Base-by-base conservation (phyloP, 768 basidiomycete genomes). In the Auriscalpium microsporum region DNA sequence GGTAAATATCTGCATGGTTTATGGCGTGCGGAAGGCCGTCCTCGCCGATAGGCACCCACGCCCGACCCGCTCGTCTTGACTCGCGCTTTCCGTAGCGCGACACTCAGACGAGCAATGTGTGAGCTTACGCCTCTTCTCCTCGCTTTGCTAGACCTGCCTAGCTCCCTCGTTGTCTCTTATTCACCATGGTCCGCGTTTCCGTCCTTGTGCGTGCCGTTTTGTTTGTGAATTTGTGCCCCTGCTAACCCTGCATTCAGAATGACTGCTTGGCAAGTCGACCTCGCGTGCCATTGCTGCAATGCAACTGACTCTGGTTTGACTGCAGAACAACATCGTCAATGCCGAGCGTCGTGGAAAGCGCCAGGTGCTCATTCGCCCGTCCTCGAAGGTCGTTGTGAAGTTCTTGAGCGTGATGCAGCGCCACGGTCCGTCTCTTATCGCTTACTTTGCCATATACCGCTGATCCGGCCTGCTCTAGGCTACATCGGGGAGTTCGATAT, bases 281-380 rank as follows among this genome's bases (percentile, higher is more conserved):
- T 16, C 14, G 10, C 23, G 3, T 50, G 34, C 11, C 17, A 48
- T 45, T 28, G 23, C 45, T 59, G 55, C 48, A 50, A 56, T 36
- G 47, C 44, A 28, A n/a, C 14, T 55, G 21, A 42, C 40, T 42
- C 57, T 45, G 14, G 54, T 50, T 38, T 1, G 23, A 10, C 4
- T 42, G 16, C 70, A 87, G 83, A 97, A 95, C 84, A 95, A 90
- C 83, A 96, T 97, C 64, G 92, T 96, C 85, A 99, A 99, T 64
- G 96, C 96, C 68, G 96, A 98, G 80, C 92, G 93, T 71, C 90
- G 94, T 69, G 96, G 96, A 68, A 99, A 99, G 80, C 92, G 96
- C 67, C 96, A 99, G 77, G 96, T 99, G 59, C 87, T 99, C 66
- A 83, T 99, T 73, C 86, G 95, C 50, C 96, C 96, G 54, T 92